Base-by-base conservation (phyloP, 371 early-diverging fungal genomes). In the Rozella allomycis region DNA sequence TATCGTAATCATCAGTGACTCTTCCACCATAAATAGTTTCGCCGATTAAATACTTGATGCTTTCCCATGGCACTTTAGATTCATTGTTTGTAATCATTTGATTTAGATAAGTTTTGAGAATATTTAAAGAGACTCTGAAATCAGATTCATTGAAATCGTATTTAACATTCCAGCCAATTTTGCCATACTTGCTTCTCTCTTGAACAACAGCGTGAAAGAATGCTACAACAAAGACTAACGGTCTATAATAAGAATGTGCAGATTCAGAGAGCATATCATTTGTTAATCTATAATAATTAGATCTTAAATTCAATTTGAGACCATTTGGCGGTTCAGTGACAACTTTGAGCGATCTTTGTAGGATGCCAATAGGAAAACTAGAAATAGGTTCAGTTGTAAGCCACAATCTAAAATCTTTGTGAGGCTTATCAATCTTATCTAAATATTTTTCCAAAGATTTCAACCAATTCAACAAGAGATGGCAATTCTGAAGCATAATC, bases 151-250 rank as follows among this genome's bases (percentile, higher is more conserved):
- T 67, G 43, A 67, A 67, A 23, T 67, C 65, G 39, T 64, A 64
- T 19, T 52, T 57, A 34, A 67, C 63, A 39, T 60, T 65, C 67
- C 67, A 67, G 1, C 65, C 65, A 21, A 65, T 58, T 35, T 61
- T 67, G 11, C 64, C 64, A 43, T 64, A 64, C 37, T 67, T 67
- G 13, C 61, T 54, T 10, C 67, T 46, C 41, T 65, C 67, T 39
- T 66, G 67, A n/a, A 63, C 64, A 3, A 66, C 67, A 12, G 67
- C 67, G 26, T 66, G 67, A 55, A 63, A 66, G 34, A 66, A 63
- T 0, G 59, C 60, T 0, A 63, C 37, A 18, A 60, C 62, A 36
- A 56, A 66, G 14, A 60, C 58, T 17, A 66, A 43, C 6, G 67
- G 54, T 17, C 50, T 42, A 48, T 63, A 66, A 2, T 48, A 27